phyloP scores from a whole-genome alignment of 1,139 yeast genomes.

The Pichia kudriavzevii region DNA sequence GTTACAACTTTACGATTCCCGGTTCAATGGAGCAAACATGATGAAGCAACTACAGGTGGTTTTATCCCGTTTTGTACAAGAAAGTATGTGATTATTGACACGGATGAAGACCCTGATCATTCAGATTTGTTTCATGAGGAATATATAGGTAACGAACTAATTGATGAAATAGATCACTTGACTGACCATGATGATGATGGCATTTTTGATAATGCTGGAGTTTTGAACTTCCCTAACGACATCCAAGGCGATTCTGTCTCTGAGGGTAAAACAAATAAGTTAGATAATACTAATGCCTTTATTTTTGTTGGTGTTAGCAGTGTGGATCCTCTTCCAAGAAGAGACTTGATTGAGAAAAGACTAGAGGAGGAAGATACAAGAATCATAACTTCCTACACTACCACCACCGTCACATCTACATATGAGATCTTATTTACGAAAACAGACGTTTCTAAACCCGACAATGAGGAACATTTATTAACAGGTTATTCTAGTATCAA shows the following conservation, averaged over 20 bases:
- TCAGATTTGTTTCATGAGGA: slow-evolving; percentile 2
- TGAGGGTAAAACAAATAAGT: slow-evolving; percentile 8
- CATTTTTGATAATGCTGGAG: neutral
- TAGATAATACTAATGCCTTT: slow-evolving; percentile 21
- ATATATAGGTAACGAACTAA: slow-evolving; percentile 14
- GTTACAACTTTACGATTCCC: slow-evolving; percentile 25
- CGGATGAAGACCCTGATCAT: slow-evolving; percentile 15
- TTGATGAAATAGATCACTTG: no score
- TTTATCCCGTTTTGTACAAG: slow-evolving; percentile 26
- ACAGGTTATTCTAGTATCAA: no score
- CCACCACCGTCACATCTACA: slow-evolving; percentile 12
- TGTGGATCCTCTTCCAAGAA: slow-evolving; percentile 6
- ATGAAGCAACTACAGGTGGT: slow-evolving; percentile 15
- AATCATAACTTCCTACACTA: slow-evolving; percentile 10
- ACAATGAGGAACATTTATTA: no score
- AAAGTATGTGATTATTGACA: slow-evolving; percentile 24
- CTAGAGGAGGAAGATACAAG: neutral
- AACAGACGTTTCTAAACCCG: neutral
- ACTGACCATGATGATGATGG: no score
- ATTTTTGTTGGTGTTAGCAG: slow-evolving; percentile 23
- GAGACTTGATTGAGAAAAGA: no score
- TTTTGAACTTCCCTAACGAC: slow-evolving; percentile 15
- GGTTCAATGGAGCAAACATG: slow-evolving; percentile 15
- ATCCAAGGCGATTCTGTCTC: slow-evolving; percentile 8
- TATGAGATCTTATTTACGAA: slow-evolving; percentile 4